Conservation (phyloP, 1,284 basidiomycete genomes). For the Apiotrichum montevideense region DNA sequence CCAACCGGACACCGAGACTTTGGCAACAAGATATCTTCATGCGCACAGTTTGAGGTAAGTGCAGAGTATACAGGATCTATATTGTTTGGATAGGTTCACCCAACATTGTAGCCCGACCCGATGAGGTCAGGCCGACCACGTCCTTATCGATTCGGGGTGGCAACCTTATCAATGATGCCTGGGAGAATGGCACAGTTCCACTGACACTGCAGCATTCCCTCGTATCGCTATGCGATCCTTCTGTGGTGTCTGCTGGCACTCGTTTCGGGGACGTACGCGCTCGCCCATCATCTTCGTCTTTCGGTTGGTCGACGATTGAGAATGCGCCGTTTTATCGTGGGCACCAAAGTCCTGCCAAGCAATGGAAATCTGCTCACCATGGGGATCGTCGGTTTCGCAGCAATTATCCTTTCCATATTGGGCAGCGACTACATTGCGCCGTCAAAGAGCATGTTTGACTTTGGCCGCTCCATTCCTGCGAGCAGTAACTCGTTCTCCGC, state of each 20-base stretch:
- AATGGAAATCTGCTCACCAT: slow-evolving; percentile 58
- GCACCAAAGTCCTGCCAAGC: slow-evolving; percentile 52
- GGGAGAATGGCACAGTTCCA: too few relatives aligned
- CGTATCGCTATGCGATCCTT: slow-evolving; percentile 43
- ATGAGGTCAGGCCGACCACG: too few relatives aligned
- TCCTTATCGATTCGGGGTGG: too few relatives aligned
- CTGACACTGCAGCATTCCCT: slow-evolving; percentile 24
- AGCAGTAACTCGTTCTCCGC: neutral
- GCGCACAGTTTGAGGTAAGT: too few relatives aligned
- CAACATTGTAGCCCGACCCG: too few relatives aligned
- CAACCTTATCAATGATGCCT: too few relatives aligned
- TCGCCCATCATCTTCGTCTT: slow-evolving; percentile 40
- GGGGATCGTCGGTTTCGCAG: slow-evolving; percentile 36
- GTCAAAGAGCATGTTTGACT: slow-evolving; percentile 51
- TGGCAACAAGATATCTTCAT: too few relatives aligned
- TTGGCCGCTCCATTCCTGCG: slow-evolving; percentile 4
- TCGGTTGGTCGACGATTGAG: slow-evolving; percentile 35
- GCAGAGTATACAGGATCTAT: too few relatives aligned
- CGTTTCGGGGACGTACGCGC: slow-evolving; percentile 30
- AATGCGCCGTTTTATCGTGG: slow-evolving; percentile 28
- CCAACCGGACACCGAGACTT: too few relatives aligned
- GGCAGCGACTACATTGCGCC: slow-evolving; percentile 73
- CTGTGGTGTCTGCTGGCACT: slow-evolving; percentile 38
- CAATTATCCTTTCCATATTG: slow-evolving; percentile 51
- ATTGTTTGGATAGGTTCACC: too few relatives aligned